Percentiles rank a stretch among this genome's conserved stretches.
Evolutionary conservation across 192 early-diverging fungal species (phyloP).

Genomic region (Mortierella claussenii): DNA sequence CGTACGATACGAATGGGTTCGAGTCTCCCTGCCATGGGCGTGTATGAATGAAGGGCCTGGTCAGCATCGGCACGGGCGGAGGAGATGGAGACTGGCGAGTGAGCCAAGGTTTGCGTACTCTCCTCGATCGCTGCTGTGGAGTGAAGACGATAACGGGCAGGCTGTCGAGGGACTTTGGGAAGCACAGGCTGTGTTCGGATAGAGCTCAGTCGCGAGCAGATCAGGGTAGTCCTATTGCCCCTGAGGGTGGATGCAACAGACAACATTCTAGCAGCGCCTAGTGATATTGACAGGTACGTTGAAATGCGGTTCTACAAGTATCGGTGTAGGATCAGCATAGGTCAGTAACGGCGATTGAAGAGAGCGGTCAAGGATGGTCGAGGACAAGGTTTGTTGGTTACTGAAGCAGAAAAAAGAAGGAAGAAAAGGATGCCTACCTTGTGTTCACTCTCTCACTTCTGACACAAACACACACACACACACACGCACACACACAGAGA

Average conservation of each 20-base stretch:
- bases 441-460: too few relatives aligned
- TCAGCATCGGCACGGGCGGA: constrained; percentile 12
- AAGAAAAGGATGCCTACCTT: too few relatives aligned
- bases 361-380: too few relatives aligned
- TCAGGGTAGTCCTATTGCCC: constrained; percentile 22
- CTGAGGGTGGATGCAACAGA: constrained; percentile 44
- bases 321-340: too few relatives aligned
- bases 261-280: too few relatives aligned
- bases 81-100: not conserved
- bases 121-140: constrained; percentile 43
- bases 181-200: not conserved
- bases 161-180: not conserved
- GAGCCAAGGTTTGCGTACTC: not conserved
- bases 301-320: too few relatives aligned
- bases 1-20: constrained; percentile 45
- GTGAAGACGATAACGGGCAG: constrained; percentile 6
- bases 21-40: constrained; percentile 12
- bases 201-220: constrained; percentile 11
- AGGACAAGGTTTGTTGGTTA: too few relatives aligned
- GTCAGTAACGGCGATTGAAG: too few relatives aligned
- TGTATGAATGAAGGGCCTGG: constrained; percentile 36
- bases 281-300: not conserved
- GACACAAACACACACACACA: too few relatives aligned
- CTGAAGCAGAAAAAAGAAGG: too few relatives aligned
- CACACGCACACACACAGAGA: too few relatives aligned